Base-by-base conservation (phyloP, 2,329 filamentous ascomycete species). In the Botrytis fabae region DNA sequence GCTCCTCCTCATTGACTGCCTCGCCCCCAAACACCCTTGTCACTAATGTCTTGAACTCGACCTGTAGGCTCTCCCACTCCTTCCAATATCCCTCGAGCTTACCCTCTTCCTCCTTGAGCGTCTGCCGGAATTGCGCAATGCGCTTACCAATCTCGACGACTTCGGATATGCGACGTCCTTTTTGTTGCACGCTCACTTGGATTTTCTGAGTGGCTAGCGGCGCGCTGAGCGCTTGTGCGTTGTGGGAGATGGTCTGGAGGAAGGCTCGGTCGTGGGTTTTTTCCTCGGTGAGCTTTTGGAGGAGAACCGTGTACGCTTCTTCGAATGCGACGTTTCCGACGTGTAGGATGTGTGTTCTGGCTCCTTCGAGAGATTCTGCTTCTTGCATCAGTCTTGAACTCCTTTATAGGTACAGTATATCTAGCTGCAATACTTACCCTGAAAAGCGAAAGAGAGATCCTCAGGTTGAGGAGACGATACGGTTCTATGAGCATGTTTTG, bases 41-140 rank as follows among this genome's bases (percentile, higher is more conserved):
- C 32, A 73, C 78, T 57, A 80, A 74, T 68, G 74, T 71, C 18
- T 77, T 32, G 63, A 78, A 79, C 51, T 81, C 79, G 14, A 68
- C 48, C 70, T 80, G 78, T 2, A 80, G 22, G 2, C 77, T 74
- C 42, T 80, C 76, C 77, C 78, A 81, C 40, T 77, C 61, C 48
- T 74, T 77, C 79, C 79, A 81, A n/a, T 74, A 76, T 1, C 75
- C 74, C 22, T 73, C 73, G 57, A 80, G 32, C 38, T 77, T 77
- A 2, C 48, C 68, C 60, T 77, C 73, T 42, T 79, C 76, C 16
- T 71, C 75, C 62, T 77, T 73, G 22, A 80, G 40, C 6, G 75
- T 32, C 20, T 57, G 69, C 46, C 75, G 76, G 72, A 78, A 80
- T 9, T 40, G 59, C 20, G 59, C 72, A 7, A 79, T 44, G 2